Conservation (phyloP, 768 basidiomycete species). For the Termitomyces sp. region DNA sequence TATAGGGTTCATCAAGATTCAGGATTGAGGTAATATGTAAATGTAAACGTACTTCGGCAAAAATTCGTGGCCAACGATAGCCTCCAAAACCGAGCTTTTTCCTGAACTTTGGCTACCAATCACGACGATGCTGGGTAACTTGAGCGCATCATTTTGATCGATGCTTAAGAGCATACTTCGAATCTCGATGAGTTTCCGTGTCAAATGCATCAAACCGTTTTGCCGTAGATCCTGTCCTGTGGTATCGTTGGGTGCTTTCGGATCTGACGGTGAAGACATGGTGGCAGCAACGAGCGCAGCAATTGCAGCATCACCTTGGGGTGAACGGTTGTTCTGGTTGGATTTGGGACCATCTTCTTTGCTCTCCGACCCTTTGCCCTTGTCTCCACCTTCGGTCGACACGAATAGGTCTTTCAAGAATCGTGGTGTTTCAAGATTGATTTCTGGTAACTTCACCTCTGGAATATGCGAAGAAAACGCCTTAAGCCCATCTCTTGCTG, state of each 20-base stretch:
- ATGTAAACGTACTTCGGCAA: constrained; percentile 78
- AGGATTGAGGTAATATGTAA: neutral
- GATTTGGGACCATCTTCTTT: constrained; percentile 25
- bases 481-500: constrained; percentile 66
- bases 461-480: constrained; percentile 54
- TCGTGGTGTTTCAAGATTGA: constrained; percentile 45
- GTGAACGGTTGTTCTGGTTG: constrained; percentile 39
- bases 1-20: neutral
- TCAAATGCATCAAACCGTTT: constrained; percentile 90
- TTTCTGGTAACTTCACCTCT: constrained; percentile 47
- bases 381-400: constrained; percentile 20
- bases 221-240: constrained; percentile 42
- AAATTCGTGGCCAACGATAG: constrained; percentile 97
- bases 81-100: constrained; percentile 95
- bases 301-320: constrained; percentile 56
- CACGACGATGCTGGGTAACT: constrained; percentile 95
- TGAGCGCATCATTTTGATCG: constrained; percentile 91
- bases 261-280: constrained; percentile 69
- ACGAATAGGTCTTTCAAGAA: constrained; percentile 65
- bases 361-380: constrained; percentile 22
- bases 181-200: constrained; percentile 94
- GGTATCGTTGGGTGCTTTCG: constrained; percentile 32
- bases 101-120: constrained; percentile 98
- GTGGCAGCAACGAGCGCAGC: constrained; percentile 76
- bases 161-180: constrained; percentile 91